A percentile compares a stretch with the other conserved stretches of the same genome.
phyloP scores from a whole-genome alignment of 495 filamentous ascomycete species.

The Rusavskia elegans region DNA sequence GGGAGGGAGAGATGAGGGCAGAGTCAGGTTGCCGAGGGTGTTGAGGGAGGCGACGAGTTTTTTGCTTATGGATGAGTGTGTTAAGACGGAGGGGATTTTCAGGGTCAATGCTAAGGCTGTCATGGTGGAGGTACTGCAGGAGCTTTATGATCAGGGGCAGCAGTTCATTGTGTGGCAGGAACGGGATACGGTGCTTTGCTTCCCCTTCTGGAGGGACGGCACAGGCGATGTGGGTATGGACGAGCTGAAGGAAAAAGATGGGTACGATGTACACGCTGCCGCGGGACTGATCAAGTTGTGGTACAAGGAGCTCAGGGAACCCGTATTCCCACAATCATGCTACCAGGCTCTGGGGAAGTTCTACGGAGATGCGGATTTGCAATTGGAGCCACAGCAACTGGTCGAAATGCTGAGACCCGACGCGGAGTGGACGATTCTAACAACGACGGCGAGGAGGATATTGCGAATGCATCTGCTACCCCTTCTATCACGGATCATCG shows the following conservation, averaged over 20 bases:
- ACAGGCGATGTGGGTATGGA: slow-evolving; percentile 14
- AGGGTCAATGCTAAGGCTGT: slow-evolving; percentile 30
- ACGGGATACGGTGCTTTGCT: slow-evolving; percentile 12
- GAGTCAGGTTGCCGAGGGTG: slow-evolving; percentile 30
- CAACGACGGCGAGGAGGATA: slow-evolving; percentile 24
- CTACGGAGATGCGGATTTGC: slow-evolving; percentile 13
- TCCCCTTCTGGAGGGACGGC: slow-evolving; percentile 15
- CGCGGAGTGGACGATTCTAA: slow-evolving; percentile 22
- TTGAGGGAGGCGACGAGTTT: slow-evolving; percentile 35
- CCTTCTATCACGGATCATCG: slow-evolving; percentile 27
- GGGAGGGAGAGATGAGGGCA: slow-evolving; percentile 15
- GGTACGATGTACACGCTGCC: slow-evolving; percentile 33
- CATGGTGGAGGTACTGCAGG: slow-evolving; percentile 29
- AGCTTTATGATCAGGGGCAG: slow-evolving; percentile 38
- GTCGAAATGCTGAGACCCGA: slow-evolving; percentile 17
- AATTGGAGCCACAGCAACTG: slow-evolving; percentile 13
- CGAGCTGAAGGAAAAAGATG: slow-evolving; percentile 27
- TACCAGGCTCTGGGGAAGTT: slow-evolving; percentile 24
- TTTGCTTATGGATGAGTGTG: slow-evolving; percentile 25
- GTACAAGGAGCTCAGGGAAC: slow-evolving; percentile 36
- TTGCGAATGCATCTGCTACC: slow-evolving; percentile 35
- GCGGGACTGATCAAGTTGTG: slow-evolving; percentile 37
- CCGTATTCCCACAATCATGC: slow-evolving; percentile 28
- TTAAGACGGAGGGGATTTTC: slow-evolving; percentile 34
- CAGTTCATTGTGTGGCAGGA: slow-evolving; percentile 35